Conservation (phyloP, 1,284 basidiomycete species). For the Stereum hirsutum region DNA sequence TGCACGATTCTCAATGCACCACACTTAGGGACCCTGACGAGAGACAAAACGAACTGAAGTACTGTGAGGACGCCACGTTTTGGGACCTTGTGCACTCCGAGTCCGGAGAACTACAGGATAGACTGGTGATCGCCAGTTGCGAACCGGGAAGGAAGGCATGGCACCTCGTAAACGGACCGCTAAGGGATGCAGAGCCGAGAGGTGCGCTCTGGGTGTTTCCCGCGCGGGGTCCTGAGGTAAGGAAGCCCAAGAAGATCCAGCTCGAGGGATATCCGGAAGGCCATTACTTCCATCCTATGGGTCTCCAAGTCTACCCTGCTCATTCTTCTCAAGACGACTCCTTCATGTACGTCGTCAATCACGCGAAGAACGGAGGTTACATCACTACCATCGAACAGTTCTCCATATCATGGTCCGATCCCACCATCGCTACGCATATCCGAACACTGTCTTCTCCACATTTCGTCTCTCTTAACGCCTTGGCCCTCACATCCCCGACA, state of each 20-base stretch:
- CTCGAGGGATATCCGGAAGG: constrained; percentile 33
- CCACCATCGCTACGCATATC: constrained; percentile 35
- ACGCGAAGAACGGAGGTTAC: too few relatives aligned
- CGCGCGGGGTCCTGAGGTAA: background rate
- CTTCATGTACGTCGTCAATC: constrained; percentile 56
- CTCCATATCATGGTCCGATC: constrained; percentile 31
- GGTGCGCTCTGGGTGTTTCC: constrained; percentile 20
- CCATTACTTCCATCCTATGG: constrained; percentile 52
- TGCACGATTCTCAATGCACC: constrained; percentile 34
- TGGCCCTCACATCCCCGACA: constrained; percentile 50
- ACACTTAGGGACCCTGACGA: constrained; percentile 26
- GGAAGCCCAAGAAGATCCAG: constrained; percentile 17
- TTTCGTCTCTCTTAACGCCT: constrained; percentile 56
- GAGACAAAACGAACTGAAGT: constrained; percentile 15
- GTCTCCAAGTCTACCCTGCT: constrained; percentile 41
- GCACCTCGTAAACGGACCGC: constrained; percentile 63
- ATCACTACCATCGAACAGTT: constrained; percentile 68
- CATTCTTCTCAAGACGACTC: constrained; percentile 32
- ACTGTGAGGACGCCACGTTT: constrained; percentile 55
- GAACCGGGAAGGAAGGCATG: constrained; percentile 44
- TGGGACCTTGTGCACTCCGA: constrained; percentile 40
- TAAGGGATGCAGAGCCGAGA: constrained; percentile 23
- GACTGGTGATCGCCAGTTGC: constrained; percentile 41
- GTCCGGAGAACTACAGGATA: constrained; percentile 25
- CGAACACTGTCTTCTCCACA: constrained; percentile 47